Percentiles rank a stretch among this genome's conserved stretches.
Evolutionary conservation across 2,329 filamentous ascomycete species (phyloP).

Genomic region (Colletotrichum echinochloae): DNA sequence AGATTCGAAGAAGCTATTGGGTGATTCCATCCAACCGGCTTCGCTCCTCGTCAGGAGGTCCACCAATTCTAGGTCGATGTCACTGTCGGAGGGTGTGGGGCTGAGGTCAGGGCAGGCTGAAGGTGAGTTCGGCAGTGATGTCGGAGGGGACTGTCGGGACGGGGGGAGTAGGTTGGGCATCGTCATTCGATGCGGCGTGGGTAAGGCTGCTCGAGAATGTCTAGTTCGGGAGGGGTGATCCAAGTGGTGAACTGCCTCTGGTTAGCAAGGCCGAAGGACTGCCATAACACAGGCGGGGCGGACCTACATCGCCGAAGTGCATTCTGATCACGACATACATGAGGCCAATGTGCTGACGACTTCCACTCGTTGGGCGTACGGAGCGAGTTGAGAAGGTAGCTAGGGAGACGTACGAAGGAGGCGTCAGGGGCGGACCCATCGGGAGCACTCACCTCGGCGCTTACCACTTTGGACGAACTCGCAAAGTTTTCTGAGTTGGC

Average conservation of each 20-base stretch:
- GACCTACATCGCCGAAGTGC: too few species aligned
- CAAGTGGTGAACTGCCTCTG: not conserved
- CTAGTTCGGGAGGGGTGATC: too few species aligned
- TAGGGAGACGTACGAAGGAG: not conserved
- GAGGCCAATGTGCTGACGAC: too few species aligned
- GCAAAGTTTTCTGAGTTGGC: not conserved
- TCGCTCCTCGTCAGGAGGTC: not conserved
- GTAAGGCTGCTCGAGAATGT: not conserved
- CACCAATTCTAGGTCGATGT: not conserved
- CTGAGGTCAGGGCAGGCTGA: not conserved
- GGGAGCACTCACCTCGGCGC: not conserved
- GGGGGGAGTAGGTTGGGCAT: not conserved
- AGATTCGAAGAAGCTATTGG: not conserved
- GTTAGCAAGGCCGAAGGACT: not conserved
- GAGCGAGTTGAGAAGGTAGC: too few species aligned
- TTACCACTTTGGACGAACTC: not conserved
- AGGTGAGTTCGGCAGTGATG: not conserved
- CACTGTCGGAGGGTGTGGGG: not conserved
- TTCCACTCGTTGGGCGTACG: not conserved
- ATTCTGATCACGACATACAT: too few species aligned
- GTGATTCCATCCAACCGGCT: not conserved
- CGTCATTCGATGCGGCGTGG: not conserved
- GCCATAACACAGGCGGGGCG: too few species aligned
- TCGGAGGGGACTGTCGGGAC: not conserved
- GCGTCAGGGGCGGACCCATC: not conserved